These are phyloP conservation scores for Fraxinus excelsior DNA, from an alignment of 257 asterid genomes.

Conservation along the genomic window DNA sequence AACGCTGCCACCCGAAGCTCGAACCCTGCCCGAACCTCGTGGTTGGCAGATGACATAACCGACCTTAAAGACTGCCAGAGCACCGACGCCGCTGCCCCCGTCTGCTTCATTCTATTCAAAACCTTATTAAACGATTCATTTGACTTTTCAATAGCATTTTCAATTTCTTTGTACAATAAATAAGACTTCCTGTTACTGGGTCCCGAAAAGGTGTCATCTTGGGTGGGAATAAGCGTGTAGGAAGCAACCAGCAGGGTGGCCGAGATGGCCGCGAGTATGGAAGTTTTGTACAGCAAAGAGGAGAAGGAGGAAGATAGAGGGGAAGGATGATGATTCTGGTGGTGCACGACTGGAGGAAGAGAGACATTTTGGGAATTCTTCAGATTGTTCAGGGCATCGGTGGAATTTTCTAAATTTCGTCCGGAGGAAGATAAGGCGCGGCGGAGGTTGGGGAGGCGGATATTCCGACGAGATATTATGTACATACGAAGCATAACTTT, in stretches of 20 bases:
- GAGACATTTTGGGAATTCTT: constrained; percentile 33
- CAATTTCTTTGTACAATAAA: constrained; percentile 50
- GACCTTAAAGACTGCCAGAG: constrained; percentile 92
- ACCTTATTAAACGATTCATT: constrained; percentile 56
- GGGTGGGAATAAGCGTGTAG: constrained; percentile 31
- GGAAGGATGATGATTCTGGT: constrained; percentile 10
- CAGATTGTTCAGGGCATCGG: constrained; percentile 22
- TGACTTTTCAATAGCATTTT: constrained; percentile 53
- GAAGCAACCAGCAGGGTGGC: constrained; percentile 51
- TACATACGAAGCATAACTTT: constrained; percentile 42
- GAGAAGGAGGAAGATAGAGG: constrained; percentile 20
- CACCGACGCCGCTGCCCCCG: constrained; percentile 89
- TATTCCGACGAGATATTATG: constrained; percentile 34
- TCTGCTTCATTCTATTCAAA: constrained; percentile 67
- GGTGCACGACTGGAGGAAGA: constrained; percentile 34
- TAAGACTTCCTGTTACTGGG: constrained; percentile 12
- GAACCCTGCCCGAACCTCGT: constrained; percentile 92
- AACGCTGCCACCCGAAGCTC: constrained; percentile 94
- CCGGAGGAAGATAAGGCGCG: constrained; percentile 30
- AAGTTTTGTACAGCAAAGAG: constrained; percentile 23
- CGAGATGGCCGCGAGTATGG: constrained; percentile 49
- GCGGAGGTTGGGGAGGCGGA: constrained; percentile 32
- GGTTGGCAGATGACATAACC: constrained; percentile 90
- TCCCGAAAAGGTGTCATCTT: constrained; percentile 25
- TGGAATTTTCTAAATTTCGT: constrained; percentile 18